phyloP scores from a whole-genome alignment of 345 rosid species.

The Pugionium dolabratum region DNA sequence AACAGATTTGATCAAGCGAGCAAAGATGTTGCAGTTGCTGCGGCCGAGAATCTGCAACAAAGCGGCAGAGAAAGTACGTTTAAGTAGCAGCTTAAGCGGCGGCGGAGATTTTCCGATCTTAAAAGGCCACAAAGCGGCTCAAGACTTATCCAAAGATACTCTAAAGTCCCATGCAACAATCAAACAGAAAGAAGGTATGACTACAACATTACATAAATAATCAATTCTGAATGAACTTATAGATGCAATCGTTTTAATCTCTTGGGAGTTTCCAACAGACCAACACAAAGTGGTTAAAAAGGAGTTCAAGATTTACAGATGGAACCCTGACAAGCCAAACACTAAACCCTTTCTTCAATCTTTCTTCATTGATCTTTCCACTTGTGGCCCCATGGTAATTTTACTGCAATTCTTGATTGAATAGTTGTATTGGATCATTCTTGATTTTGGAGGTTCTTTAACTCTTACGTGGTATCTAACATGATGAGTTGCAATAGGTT shows the following conservation, averaged over 20 bases:
- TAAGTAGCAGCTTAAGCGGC: conserved; percentile 36
- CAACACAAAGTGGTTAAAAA: conserved; percentile 36
- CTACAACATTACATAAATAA: neutral
- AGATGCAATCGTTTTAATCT: too few relatives aligned
- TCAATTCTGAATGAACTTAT: too few relatives aligned
- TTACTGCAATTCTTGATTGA: neutral
- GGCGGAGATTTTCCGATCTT: conserved; percentile 42
- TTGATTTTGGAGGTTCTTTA: neutral
- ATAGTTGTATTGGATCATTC: neutral
- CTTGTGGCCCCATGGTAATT: conserved; percentile 59
- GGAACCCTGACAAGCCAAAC: conserved; percentile 57
- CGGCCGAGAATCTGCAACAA: conserved; percentile 16
- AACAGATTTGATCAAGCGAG: neutral
- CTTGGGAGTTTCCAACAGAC: conserved; percentile 6
- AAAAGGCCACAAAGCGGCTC: conserved; percentile 51
- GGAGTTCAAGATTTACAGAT: conserved; percentile 68
- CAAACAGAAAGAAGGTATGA: conserved; percentile 23
- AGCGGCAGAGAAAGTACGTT: conserved; percentile 33
- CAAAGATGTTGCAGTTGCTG: conserved; percentile 18
- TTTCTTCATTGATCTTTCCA: conserved; percentile 53
- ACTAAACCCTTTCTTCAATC: conserved; percentile 64
- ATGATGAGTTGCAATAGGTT: conserved; percentile 42
- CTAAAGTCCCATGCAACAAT: conserved; percentile 38
- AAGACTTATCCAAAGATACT: conserved; percentile 50
- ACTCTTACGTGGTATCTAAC: neutral